Evolutionary conservation across 176 grass and related monocot species (phyloP), one percentile per base, ranked within the genome.

Genomic region (Dendrocalamus sinicus): DNA sequence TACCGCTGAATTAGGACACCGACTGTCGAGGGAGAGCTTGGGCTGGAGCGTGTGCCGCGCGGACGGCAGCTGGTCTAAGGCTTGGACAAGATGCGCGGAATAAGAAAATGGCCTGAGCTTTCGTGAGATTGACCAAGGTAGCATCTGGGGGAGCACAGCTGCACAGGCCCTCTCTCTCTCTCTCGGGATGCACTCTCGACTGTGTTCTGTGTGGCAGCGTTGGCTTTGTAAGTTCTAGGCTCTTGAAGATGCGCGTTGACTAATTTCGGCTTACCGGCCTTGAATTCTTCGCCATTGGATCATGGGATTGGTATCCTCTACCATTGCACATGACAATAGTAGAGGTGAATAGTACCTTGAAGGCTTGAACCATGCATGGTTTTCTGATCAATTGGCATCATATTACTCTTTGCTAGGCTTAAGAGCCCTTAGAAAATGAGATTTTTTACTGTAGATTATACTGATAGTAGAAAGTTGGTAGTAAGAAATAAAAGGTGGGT

Each of bases 101-200:
- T 70, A 77, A 86, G 63, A 90, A 86, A 86, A 45, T 87, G 14
- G 39, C 57, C 51, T 53, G 17, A 30, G 60, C 76, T 57, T 74
- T 2, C 79, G 43, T 44, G 43, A 2, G 43, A 44, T 44, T 44
- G 43, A 44, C 43, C 50, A 47, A 3, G 24, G 37, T 40, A 50
- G 35, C 14, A 72, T 83, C 52, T 41, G 40, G 40, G 60, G 50
- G 74, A 44, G 28, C 1, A 30, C 28, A 30, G 28, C 28, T 30
- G 48, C 39, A 45, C 53, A 45, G 19, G 12, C 4, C 47, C 51
- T 30, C 28, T 30, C 28, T 30, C 28, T 30, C 82, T 75, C 82
- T 14, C 58, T 75, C 71, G 71, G 72, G 82, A 76, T 76, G 83
- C 62, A 77, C 47, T 54, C 60, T 28, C 39, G 12, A 45, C 30